A percentile compares a stretch with the other conserved stretches of the same genome.
These are phyloP conservation scores for Tricharina praecox DNA, from an alignment of 495 filamentous ascomycete species.

Conservation along the genomic window DNA sequence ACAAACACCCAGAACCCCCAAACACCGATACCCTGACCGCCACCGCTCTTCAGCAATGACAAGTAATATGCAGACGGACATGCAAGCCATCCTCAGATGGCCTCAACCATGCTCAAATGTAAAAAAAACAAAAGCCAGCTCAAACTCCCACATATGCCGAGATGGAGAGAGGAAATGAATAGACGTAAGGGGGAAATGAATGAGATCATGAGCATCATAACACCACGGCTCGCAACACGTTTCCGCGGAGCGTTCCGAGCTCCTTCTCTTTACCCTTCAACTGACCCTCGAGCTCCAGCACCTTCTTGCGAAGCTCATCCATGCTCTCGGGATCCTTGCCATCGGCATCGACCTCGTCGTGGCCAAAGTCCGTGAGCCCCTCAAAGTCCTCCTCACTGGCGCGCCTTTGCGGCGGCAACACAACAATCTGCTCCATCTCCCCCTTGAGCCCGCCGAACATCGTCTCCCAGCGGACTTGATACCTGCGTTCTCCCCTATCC, in stretches of 20 bases:
- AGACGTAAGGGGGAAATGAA: no score
- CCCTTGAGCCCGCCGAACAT: conserved; percentile 20
- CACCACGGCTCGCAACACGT: conserved; percentile 22
- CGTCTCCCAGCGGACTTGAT: conserved; percentile 19
- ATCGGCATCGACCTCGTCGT: not conserved
- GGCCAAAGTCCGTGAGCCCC: not conserved
- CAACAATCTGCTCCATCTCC: conserved; percentile 22
- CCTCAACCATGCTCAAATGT: no score
- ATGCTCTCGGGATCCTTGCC: conserved; percentile 1
- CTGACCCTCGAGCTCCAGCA: conserved; percentile 15
- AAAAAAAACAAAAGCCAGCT: no score
- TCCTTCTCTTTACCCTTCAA: conserved; percentile 21
- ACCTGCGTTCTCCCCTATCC: conserved; percentile 11
- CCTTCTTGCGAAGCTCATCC: conserved; percentile 20
- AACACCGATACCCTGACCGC: no score
- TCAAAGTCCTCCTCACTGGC: not conserved
- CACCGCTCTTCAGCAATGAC: no score
- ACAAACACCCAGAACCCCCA: no score
- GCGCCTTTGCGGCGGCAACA: conserved; percentile 7
- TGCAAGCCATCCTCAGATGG: no score
- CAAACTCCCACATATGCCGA: no score
- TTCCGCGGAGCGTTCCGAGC: conserved; percentile 17
- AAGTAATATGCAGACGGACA: no score
- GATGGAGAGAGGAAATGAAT: no score
- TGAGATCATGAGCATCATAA: no score